Conservation (phyloP, 495 filamentous ascomycete genomes). For the Amorphotheca resinae region DNA sequence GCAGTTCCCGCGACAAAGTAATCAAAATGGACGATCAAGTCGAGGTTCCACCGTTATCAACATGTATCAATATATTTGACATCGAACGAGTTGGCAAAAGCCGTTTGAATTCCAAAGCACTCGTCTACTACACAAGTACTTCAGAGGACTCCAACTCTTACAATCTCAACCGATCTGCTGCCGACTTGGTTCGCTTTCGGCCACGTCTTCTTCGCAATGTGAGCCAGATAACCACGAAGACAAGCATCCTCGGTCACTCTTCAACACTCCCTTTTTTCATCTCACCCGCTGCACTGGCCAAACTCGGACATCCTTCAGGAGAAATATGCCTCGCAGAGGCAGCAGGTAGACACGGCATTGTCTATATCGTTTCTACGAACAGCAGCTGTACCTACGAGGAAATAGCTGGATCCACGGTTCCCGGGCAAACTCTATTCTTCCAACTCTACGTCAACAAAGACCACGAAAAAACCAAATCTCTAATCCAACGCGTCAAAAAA, state of each 20-base stretch:
- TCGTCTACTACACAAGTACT: background rate
- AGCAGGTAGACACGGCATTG: conserved; percentile 22
- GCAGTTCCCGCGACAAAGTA: no score
- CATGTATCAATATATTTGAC: background rate
- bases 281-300: conserved; percentile 38
- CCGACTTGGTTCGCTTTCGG: background rate
- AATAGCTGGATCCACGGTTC: background rate
- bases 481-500: background rate
- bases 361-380: conserved; percentile 28
- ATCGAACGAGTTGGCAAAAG: background rate
- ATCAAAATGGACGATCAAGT: no score
- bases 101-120: background rate
- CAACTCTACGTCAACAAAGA: conserved; percentile 1
- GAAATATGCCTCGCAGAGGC: conserved; percentile 30
- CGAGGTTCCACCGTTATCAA: background rate
- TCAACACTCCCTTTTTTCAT: conserved; percentile 43
- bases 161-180: background rate
- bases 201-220: background rate
- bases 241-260: conserved; percentile 44
- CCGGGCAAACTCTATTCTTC: background rate
- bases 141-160: background rate
- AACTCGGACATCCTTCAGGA: conserved; percentile 33
- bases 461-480: background rate
- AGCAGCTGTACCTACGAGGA: background rate
- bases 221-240: conserved; percentile 13